Evolutionary conservation across 2,329 filamentous ascomycete genomes (phyloP).

Genomic region (Pseudogymnoascus destructans): DNA sequence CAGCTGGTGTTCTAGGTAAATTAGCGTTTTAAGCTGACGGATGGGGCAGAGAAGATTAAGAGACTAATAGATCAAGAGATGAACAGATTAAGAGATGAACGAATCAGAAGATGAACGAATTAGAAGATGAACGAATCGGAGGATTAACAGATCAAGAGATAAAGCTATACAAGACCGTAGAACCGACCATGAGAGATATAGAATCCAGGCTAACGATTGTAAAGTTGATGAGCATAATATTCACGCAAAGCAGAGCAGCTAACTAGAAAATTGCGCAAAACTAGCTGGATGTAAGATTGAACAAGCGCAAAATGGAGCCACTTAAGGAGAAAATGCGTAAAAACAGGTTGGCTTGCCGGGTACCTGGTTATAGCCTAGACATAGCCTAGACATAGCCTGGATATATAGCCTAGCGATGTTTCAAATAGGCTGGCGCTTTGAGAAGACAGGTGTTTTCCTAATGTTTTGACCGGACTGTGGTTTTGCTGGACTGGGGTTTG

Average conservation of each 20-base stretch:
- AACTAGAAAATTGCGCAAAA: not conserved
- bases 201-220: no score
- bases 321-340: not conserved
- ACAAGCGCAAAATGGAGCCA: no score
- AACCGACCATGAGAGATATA: no score
- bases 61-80: no score
- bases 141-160: no score
- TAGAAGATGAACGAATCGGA: no score
- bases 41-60: no score
- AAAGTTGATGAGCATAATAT: not conserved
- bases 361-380: not conserved
- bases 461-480: not conserved
- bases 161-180: no score
- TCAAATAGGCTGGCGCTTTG: not conserved
- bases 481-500: not conserved
- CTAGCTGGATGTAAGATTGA: no score
- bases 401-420: not conserved
- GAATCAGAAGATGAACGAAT: no score
- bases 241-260: not conserved
- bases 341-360: not conserved
- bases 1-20: not conserved
- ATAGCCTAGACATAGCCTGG: not conserved
- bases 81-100: no score
- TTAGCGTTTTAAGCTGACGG: no score
- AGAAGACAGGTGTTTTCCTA: not conserved